A percentile compares a stretch with the other conserved stretches of the same genome.
Evolutionary conservation across 2,329 filamentous ascomycete genomes (phyloP).

Genomic region (Penicillium brevicompactum): DNA sequence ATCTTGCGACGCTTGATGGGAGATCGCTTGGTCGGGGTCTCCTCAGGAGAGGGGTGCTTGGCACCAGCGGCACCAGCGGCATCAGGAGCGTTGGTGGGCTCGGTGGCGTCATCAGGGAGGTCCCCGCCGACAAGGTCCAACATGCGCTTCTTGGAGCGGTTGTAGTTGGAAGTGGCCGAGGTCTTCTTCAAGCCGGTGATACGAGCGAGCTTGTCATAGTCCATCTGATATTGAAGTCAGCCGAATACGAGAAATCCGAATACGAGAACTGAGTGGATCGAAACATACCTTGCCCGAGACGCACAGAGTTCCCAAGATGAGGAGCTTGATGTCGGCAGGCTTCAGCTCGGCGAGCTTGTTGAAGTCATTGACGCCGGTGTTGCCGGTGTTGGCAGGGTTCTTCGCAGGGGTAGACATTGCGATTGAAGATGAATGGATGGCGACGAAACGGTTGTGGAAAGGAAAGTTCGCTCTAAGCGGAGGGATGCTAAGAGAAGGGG

Average conservation of each 20-base stretch:
- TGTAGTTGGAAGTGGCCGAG: background rate
- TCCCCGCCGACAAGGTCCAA: background rate
- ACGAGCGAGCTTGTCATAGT: background rate
- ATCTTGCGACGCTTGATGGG: too few species aligned
- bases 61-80: too few species aligned
- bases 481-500: too few species aligned
- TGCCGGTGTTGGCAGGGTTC: background rate
- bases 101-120: background rate
- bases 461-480: too few species aligned
- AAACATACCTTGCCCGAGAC: background rate
- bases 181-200: background rate
- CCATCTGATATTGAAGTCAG: background rate
- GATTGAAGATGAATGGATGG: background rate
- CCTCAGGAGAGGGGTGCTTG: background rate
- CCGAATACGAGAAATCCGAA: background rate
- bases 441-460: too few species aligned
- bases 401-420: background rate
- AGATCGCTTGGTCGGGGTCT: background rate
- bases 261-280: too few species aligned
- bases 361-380: background rate
- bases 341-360: background rate
- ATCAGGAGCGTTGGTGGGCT: background rate
- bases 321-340: background rate
- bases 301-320: background rate
- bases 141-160: background rate